Evolutionary conservation across 2,329 filamentous ascomycete species (phyloP), one percentile per base, ranked within the genome.

Genomic region (Aspergillus brunneoviolaceus): DNA sequence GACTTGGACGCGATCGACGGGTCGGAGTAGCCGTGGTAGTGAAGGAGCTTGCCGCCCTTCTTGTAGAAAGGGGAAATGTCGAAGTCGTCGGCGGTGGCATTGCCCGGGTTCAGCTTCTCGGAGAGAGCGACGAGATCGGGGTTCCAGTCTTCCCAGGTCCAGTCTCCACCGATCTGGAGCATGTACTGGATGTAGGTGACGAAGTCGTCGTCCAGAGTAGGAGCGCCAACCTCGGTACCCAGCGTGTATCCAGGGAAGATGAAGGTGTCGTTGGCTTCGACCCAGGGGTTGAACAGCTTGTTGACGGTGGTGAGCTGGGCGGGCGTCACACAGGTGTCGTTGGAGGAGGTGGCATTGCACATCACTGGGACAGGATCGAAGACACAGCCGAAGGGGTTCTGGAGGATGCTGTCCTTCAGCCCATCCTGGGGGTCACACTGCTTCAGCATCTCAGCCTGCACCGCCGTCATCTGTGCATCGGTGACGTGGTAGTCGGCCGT

Each of bases 341-440:
- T 42, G 9, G 66, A 61, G 9, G 57, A 63, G 56, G 61, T 73
- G 64, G 39, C 65, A 16, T 76, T 72, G n/a, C 74, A 78, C 57
- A 78, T 73, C 21, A 68, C 25, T 1, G 59, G 57, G 27, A 49
- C 49, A 3, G 58, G 49, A 10, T 61, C 49, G 49, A 84, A 76
- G 56, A 76, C 66, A 67, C 83, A 86, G 9, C 72, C 70, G 6
- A 72, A 68, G 0, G 83, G 80, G 25, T 78, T 73, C 55, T 79
- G 80, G 48, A 85, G 74, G 59, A 85, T 83, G 16, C 76, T 77
- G 60, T 85, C 83, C 1, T 70, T 63, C 0, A 82, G 70, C 1
- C 82, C 82, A 60, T 85, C 83, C 25, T 79, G 70, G 1, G 56
- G 67, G 62, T 85, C 83, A 63, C 83, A 85, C 66, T 85, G 82